Conservation (phyloP, 306 rosid species). For the Lablab purpureus region DNA sequence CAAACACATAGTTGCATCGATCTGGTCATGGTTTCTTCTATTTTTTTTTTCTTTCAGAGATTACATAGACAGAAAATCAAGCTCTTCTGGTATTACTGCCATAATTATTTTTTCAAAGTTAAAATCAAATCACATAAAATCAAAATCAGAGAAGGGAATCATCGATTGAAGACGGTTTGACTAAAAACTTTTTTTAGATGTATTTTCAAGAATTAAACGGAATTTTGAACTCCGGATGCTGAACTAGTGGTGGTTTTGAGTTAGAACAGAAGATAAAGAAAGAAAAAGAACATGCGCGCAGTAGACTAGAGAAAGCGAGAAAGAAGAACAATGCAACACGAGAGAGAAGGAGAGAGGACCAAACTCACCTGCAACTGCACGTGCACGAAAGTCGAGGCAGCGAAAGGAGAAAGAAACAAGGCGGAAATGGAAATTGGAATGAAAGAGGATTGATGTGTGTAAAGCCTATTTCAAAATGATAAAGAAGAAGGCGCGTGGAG, state of each 20-base stretch:
- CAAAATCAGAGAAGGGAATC: not conserved
- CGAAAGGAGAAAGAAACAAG: constrained; percentile 19
- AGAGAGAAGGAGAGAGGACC: constrained; percentile 11
- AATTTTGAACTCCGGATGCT: constrained; percentile 1
- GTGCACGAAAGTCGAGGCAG: constrained; percentile 36
- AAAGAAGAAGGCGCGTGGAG: constrained; percentile 43
- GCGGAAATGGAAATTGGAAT: not conserved
- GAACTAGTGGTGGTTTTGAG: not conserved
- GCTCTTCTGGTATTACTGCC: not conserved
- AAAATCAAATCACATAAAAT: not conserved
- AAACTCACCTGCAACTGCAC: constrained; percentile 38
- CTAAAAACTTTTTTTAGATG: not conserved
- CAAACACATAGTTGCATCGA: not conserved
- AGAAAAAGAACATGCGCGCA: not conserved
- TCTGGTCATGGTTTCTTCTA: not conserved
- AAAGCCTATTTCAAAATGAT: constrained; percentile 34
- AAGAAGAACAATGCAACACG: constrained; percentile 24
- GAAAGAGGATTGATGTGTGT: not conserved
- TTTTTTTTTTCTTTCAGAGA: not conserved
- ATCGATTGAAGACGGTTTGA: not conserved
- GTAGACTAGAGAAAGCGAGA: not conserved
- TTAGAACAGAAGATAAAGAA: not conserved
- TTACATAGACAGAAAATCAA: constrained; percentile 1
- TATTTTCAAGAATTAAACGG: not conserved
- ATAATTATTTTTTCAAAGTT: not conserved